Percentiles rank a stretch among this genome's conserved stretches.
These are phyloP conservation scores for Kodamaea arcana DNA, from an alignment of 1,139 yeast species.

Conservation along the genomic window DNA sequence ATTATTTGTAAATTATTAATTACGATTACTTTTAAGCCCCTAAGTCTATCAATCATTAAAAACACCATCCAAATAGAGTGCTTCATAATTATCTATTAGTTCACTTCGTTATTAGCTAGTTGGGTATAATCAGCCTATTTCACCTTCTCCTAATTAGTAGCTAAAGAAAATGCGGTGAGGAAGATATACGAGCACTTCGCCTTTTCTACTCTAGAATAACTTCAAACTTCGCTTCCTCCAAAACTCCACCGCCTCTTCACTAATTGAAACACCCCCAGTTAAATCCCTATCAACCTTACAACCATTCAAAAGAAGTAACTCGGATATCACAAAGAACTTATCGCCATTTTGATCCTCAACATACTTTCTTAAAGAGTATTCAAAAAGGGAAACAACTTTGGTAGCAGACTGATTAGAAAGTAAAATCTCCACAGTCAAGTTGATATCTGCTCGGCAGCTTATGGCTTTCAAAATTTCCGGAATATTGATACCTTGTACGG, in stretches of 20 bases:
- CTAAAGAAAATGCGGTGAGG: no score
- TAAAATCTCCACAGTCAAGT: conserved; percentile 32
- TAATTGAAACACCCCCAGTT: conserved; percentile 29
- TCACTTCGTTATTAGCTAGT: no score
- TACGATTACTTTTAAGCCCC: no score
- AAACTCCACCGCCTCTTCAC: conserved; percentile 44
- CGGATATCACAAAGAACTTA: conserved; percentile 64
- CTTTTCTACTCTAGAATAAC: conserved; percentile 8
- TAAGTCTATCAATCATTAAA: no score
- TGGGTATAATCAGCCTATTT: no score
- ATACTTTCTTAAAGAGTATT: conserved; percentile 55
- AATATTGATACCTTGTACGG: conserved; percentile 50
- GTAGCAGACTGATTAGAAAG: conserved; percentile 18
- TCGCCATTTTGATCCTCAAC: conserved; percentile 16
- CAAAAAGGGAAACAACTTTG: conserved; percentile 45
- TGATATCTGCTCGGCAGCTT: conserved; percentile 48
- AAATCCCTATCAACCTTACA: conserved; percentile 31
- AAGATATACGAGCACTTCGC: no score
- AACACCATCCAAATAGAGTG: no score
- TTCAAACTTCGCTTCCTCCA: conserved; percentile 46
- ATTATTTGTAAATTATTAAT: no score
- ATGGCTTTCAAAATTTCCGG: conserved; percentile 43
- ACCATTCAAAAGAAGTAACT: conserved; percentile 68
- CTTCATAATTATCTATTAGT: no score
- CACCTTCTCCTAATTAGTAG: no score